Conservation (phyloP, 2,329 filamentous ascomycete genomes). For the Periconia macrospinosa region DNA sequence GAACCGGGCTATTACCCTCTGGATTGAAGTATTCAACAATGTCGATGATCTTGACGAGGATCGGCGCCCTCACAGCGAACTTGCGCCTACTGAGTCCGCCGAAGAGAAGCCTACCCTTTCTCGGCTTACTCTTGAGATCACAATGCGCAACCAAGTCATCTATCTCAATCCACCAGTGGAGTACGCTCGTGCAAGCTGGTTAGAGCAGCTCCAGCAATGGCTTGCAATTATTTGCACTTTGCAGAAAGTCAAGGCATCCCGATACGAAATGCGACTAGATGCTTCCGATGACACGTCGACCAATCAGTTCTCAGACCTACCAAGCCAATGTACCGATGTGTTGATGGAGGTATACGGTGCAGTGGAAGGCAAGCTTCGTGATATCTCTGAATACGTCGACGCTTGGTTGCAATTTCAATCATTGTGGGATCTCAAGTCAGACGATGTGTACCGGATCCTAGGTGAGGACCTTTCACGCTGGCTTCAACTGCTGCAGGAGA, state of each 20-base stretch:
- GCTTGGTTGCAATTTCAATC: constrained; percentile 99
- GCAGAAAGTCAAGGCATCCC: constrained; percentile 89
- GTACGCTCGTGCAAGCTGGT: constrained; percentile 90
- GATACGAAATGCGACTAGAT: constrained; percentile 84
- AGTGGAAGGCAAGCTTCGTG: constrained; percentile 78
- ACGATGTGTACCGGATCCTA: constrained; percentile 89
- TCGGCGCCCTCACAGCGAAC: constrained; percentile 28
- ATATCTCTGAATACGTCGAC: constrained; percentile 85
- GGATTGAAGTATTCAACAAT: constrained; percentile 80
- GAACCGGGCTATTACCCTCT: constrained; percentile 79
- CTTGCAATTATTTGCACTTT: constrained; percentile 89
- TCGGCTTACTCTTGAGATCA: constrained; percentile 83
- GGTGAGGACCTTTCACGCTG: constrained; percentile 90
- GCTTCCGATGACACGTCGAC: constrained; percentile 65
- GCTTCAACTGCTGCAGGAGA: constrained; percentile 95
- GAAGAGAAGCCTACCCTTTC: constrained; percentile 64
- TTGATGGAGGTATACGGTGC: constrained; percentile 79
- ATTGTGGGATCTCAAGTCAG: constrained; percentile 94
- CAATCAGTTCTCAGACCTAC: constrained; percentile 77
- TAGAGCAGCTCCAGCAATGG: constrained; percentile 90
- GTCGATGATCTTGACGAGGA: constrained; percentile 37
- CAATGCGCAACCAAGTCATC: constrained; percentile 97
- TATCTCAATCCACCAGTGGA: constrained; percentile 93
- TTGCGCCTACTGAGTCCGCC: constrained; percentile 49
- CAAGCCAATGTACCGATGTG: constrained; percentile 77